Conservation (phyloP, 257 asterid species). For the Salvia hispanica region DNA sequence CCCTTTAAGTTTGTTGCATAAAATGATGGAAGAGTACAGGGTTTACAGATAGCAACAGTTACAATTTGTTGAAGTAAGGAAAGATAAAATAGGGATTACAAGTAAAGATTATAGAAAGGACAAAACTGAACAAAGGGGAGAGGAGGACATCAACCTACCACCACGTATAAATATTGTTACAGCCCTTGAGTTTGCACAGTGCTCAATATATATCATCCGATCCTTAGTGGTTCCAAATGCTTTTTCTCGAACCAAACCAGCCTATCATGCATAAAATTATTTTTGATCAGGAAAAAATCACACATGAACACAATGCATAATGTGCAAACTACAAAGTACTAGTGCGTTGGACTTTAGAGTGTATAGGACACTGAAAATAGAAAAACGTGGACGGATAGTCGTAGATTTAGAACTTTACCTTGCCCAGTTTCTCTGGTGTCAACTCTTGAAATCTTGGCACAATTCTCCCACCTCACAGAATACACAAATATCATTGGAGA, state of each 20-base stretch:
- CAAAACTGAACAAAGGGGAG: neutral
- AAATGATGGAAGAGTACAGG: neutral
- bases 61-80: neutral
- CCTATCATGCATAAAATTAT: constrained; percentile 47
- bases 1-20: neutral
- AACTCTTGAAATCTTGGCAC: constrained; percentile 96
- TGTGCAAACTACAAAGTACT: neutral
- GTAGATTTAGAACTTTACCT: constrained; percentile 39
- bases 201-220: constrained; percentile 94
- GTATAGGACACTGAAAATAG: neutral
- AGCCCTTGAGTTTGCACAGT: constrained; percentile 96
- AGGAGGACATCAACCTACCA: constrained; percentile 55
- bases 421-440: constrained; percentile 87
- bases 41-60: constrained; percentile 6
- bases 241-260: constrained; percentile 94
- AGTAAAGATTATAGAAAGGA: neutral
- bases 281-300: constrained; percentile 12
- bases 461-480: constrained; percentile 83
- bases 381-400: neutral
- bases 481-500: constrained; percentile 13
- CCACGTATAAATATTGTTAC: constrained; percentile 96
- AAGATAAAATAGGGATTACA: neutral
- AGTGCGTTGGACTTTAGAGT: neutral
- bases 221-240: constrained; percentile 95
- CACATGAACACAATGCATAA: neutral